Conservation (phyloP, 2,329 filamentous ascomycete species). For the Neophaeococcomyces aloes region DNA sequence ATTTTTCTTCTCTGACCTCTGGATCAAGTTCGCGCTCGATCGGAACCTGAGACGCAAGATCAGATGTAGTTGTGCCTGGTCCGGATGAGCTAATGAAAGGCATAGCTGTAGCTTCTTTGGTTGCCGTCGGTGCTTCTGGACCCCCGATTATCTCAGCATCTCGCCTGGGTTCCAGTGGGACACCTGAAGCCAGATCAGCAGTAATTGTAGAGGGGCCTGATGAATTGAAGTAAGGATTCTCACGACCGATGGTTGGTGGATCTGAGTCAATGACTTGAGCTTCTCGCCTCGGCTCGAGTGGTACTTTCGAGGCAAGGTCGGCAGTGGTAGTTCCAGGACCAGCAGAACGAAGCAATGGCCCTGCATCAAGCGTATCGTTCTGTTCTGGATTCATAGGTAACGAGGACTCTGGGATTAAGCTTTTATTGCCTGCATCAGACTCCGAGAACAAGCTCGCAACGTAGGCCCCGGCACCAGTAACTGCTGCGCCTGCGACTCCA, state of each 20-base stretch:
- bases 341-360: conserved; percentile 41
- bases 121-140: conserved; percentile 55
- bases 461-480: conserved; percentile 31
- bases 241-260: too few species aligned
- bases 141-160: too few species aligned
- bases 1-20: conserved; percentile 63
- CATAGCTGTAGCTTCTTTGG: conserved; percentile 35
- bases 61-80: conserved; percentile 48
- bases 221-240: too few species aligned
- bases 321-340: conserved; percentile 39
- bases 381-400: conserved; percentile 51
- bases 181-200: too few species aligned
- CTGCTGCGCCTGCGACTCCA: conserved; percentile 36
- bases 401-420: conserved; percentile 72
- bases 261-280: conserved; percentile 35
- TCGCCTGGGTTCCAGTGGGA: too few species aligned
- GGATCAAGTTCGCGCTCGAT: conserved; percentile 35
- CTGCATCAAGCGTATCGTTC: conserved; percentile 40
- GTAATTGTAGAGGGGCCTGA: too few species aligned
- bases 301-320: conserved; percentile 35
- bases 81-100: conserved; percentile 6
- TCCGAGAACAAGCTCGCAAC: conserved; percentile 32
- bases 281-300: conserved; percentile 28
- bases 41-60: conserved; percentile 30
- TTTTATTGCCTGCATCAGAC: conserved; percentile 48